Base-by-base conservation (phyloP, 495 filamentous ascomycete genomes). In the Trichoderma gamsii region DNA sequence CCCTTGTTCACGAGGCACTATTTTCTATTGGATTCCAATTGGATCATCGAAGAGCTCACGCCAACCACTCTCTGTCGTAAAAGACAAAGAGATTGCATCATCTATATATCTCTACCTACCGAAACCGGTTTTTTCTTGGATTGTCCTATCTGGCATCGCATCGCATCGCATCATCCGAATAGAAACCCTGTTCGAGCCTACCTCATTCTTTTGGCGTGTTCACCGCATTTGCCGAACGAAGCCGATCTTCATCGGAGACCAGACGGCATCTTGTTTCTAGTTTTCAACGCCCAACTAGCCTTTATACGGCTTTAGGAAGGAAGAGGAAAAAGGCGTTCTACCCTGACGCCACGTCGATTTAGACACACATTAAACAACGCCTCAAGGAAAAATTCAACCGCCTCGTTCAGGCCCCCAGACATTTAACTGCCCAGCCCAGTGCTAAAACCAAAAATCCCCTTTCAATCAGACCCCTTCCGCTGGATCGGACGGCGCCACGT, bases 401-500 rank as follows among this genome's bases (percentile, higher is more conserved):
- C 64, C 64, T 44, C 41, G 64, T 66, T 46, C 64, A 41, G 23
- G 32, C 49, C 49, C 49, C 35, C 35, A 38, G 35, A 6, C 7
- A 38, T 38, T 9, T 38, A 38, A 38, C 8, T 38, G 5, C 0
- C 0, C 3, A 38, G 5, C 35, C 35, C 35, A 38, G 35, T 38
- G 35, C 35, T 38, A 38, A 52, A 52, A 6, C 44, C 1, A 44
- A 44, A 51, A 51, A 25, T 23, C 16, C n/a, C 27, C 9, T 21
- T 21, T 21, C 44, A 15, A 49, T 4, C 29, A 29, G 29, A 29
- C 56, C n/a, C 56, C n/a, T 61, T 61, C 56, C 56, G 56, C 56
- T 61, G 56, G 56, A 61, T 61, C 56, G 56, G 56, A 61, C 56
- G 56, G 56, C 56, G 56, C 56, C 56, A 61, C 56, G 56, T 61